Percentiles rank a stretch among this genome's conserved stretches.
Evolutionary conservation across 352 stramenopile genomes (phyloP).

Genomic region (Globisporangium perplexum): DNA sequence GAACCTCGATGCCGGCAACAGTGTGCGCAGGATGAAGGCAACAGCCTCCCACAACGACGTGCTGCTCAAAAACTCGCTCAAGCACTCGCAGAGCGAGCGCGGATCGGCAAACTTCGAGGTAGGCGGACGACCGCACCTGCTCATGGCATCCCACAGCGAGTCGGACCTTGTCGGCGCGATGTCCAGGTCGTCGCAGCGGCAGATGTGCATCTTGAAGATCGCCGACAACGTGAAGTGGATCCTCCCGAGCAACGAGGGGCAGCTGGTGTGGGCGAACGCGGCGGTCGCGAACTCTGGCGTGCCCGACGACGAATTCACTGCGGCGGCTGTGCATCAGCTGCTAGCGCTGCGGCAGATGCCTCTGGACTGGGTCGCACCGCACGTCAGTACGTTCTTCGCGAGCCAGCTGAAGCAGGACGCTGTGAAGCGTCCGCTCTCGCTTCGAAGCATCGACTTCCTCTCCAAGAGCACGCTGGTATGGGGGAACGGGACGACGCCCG

Average conservation of each 20-base stretch:
- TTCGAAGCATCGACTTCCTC: constrained; percentile 74
- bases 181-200: constrained; percentile 24
- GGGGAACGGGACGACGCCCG: constrained; percentile 31
- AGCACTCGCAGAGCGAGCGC: constrained; percentile 16
- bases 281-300: constrained; percentile 38
- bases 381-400: constrained; percentile 76
- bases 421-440: constrained; percentile 56
- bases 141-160: constrained; percentile 31
- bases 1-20: neutral
- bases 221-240: constrained; percentile 37
- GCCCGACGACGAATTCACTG: constrained; percentile 14
- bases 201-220: constrained; percentile 49
- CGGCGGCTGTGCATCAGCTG: constrained; percentile 30
- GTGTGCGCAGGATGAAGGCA: constrained; percentile 8
- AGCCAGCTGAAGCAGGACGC: constrained; percentile 64
- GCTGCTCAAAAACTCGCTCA: constrained; percentile 8
- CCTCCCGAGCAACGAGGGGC: constrained; percentile 41
- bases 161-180: constrained; percentile 24
- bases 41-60: constrained; percentile 11
- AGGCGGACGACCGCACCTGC: constrained; percentile 1
- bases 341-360: constrained; percentile 34
- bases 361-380: constrained; percentile 56
- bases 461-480: constrained; percentile 68
- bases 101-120: constrained; percentile 1
- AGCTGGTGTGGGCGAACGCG: constrained; percentile 61